Base-by-base conservation (phyloP, 345 rosid genomes). In the Citrus australasica region DNA sequence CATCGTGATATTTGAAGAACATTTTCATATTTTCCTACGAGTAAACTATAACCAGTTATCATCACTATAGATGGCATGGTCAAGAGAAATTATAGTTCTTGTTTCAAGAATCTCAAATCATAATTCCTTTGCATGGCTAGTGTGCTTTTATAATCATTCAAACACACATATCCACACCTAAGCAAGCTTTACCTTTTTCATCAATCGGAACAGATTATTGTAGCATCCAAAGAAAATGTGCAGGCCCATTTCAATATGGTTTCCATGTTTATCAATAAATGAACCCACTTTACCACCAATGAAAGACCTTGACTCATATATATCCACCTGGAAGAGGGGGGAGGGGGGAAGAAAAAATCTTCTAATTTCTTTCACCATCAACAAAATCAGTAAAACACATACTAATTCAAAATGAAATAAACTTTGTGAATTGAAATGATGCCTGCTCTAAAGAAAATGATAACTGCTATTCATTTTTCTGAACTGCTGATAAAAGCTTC, bases 241-340 rank as follows among this genome's bases (percentile, higher is more conserved):
- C n/a, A n/a, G 35, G 35, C 99, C 99, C 99, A 96, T 96, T 90
- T 96, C 99, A 3, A 96, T 79, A 76, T 96, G 99, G 87, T 96
- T 96, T 71, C 99, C 99, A 11, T n/a, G n/a, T n/a, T n/a, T n/a
- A n/a, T n/a, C 98, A 76, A 96, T 90, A 83, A 96, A 94, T 17
- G 99, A 96, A 77, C 98, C 99, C 19, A 94, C 99, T 91, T 96
- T 96, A 75, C 99, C 97, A 78, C 99, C 99, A 79, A 94, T 94
- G 86, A 96, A 96, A 59, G 90, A 8, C 85, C 95, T 89, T 22
- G 94, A 93, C 35, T 96, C 99, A 33, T 96, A 96, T 82, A 96
- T 91, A 85, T 96, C n/a, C 74, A 96, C 99, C 99, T 95, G 88
- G 79, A 65, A 61, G 70, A 2, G n/a, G n/a, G n/a, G n/a, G n/a